A percentile compares a stretch with the other conserved stretches of the same genome.
Evolutionary conservation across 257 asterid species (phyloP).

Genomic region (Coffea eugenioides): DNA sequence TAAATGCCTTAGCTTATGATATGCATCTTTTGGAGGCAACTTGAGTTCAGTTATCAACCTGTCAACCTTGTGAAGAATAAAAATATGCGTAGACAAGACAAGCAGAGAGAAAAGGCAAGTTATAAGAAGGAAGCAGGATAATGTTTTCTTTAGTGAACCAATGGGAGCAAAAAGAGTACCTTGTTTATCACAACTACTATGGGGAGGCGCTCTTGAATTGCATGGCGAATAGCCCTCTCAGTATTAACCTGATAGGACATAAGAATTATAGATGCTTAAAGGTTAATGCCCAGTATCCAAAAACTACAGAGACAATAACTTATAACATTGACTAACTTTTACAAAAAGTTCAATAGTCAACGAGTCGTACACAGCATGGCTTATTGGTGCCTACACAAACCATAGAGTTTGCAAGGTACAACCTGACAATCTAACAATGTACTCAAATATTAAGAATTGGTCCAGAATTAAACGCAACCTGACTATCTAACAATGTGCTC

Average conservation of each 20-base stretch:
- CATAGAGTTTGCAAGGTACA: neutral
- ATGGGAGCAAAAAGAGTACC: slow-evolving; percentile 37
- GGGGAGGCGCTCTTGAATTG: slow-evolving; percentile 84
- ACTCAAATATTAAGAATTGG: neutral
- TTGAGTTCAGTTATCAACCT: slow-evolving; percentile 88
- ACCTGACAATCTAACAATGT: neutral
- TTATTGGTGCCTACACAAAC: neutral
- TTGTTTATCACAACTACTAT: slow-evolving; percentile 85
- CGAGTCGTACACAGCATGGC: neutral
- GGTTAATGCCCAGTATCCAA: neutral
- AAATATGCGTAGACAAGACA: slow-evolving; percentile 16
- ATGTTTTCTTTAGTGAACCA: slow-evolving; percentile 5
- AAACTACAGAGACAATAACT: neutral
- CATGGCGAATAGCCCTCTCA: slow-evolving; percentile 90
- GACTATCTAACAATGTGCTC: neutral
- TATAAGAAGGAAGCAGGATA: slow-evolving; percentile 4
- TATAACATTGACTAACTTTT: neutral
- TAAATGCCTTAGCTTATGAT: slow-evolving; percentile 85
- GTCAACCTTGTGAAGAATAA: slow-evolving; percentile 56
- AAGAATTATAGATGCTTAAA: neutral
- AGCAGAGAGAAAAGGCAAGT: slow-evolving; percentile 1
- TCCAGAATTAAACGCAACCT: neutral
- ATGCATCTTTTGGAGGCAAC: slow-evolving; percentile 97
- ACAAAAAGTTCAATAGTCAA: neutral
- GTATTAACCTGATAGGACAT: slow-evolving; percentile 66